Evolutionary conservation across 129 eudicot genomes (phyloP).

Genomic region (Sambucus nigra): DNA sequence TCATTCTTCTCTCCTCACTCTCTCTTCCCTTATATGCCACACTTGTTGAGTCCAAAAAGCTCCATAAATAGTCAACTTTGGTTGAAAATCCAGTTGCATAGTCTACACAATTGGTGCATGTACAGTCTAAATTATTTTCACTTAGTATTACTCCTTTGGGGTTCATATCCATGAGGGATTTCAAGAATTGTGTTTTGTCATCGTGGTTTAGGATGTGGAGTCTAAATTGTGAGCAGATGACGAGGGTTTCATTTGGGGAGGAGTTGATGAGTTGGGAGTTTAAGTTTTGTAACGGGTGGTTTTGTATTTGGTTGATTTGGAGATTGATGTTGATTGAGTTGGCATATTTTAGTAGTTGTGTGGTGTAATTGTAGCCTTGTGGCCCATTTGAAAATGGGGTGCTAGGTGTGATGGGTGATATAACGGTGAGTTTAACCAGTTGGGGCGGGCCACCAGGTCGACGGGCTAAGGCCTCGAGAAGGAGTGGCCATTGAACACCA

Average conservation of each 20-base stretch:
- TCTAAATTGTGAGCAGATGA: constrained; percentile 66
- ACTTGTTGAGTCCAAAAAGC: constrained; percentile 72
- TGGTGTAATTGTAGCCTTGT: constrained; percentile 35
- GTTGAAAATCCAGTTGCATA: constrained; percentile 53
- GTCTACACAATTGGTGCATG: constrained; percentile 51
- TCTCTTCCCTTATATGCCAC: constrained; percentile 80
- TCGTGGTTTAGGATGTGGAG: constrained; percentile 67
- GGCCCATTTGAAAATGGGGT: constrained; percentile 58
- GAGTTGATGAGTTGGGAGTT: constrained; percentile 41
- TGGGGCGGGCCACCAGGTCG: constrained; percentile 79
- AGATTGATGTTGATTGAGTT: constrained; percentile 48
- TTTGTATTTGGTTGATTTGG: constrained; percentile 55
- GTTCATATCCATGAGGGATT: constrained; percentile 32
- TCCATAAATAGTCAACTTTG: constrained; percentile 59
- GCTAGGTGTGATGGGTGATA: constrained; percentile 26
- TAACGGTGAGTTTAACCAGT: constrained; percentile 60
- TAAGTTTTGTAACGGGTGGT: constrained; percentile 36
- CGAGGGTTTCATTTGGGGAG: constrained; percentile 46
- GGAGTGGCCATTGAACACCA: constrained; percentile 81
- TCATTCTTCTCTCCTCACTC: constrained; percentile 72
- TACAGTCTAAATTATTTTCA: constrained; percentile 65
- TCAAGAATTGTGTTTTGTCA: constrained; percentile 50
- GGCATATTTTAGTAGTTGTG: constrained; percentile 46
- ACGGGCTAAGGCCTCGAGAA: constrained; percentile 61
- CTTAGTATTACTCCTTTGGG: constrained; percentile 65